Evolutionary conservation across 495 filamentous ascomycete species (phyloP).

Genomic region (Saxispiralis lemnorum): DNA sequence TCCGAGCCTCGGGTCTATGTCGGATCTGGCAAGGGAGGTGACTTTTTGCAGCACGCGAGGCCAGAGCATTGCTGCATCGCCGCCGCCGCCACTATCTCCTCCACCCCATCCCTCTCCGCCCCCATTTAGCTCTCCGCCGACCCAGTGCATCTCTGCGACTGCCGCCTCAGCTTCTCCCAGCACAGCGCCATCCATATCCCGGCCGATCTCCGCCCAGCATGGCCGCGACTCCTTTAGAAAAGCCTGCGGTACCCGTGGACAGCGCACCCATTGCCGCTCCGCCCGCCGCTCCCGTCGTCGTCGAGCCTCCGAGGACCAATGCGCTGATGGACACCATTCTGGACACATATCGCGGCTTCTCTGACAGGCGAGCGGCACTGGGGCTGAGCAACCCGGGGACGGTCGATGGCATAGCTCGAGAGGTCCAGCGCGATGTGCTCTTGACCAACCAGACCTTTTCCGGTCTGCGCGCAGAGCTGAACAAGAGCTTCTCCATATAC

Average conservation of each 20-base stretch:
- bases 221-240: slow-evolving; percentile 2
- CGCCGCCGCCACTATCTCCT: too few species aligned
- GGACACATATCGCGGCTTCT: slow-evolving; percentile 68
- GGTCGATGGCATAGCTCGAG: slow-evolving; percentile 74
- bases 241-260: slow-evolving; percentile 1
- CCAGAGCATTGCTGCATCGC: too few species aligned
- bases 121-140: background rate
- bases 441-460: slow-evolving; percentile 89
- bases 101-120: background rate
- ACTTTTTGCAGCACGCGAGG: too few species aligned
- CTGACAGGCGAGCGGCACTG: slow-evolving; percentile 65
- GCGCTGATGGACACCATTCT: slow-evolving; percentile 10
- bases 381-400: slow-evolving; percentile 83
- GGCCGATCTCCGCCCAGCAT: background rate
- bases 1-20: too few species aligned
- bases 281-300: slow-evolving; percentile 46
- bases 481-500: slow-evolving; percentile 79
- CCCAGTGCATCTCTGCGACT: background rate
- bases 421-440: slow-evolving; percentile 89
- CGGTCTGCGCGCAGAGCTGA: slow-evolving; percentile 84
- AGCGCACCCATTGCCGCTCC: slow-evolving; percentile 25
- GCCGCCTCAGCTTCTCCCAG: background rate
- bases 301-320: slow-evolving; percentile 7
- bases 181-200: too few species aligned
- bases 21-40: too few species aligned